Base-by-base conservation (phyloP, 2,329 filamentous ascomycete species). In the Phialemonium atrogriseum region DNA sequence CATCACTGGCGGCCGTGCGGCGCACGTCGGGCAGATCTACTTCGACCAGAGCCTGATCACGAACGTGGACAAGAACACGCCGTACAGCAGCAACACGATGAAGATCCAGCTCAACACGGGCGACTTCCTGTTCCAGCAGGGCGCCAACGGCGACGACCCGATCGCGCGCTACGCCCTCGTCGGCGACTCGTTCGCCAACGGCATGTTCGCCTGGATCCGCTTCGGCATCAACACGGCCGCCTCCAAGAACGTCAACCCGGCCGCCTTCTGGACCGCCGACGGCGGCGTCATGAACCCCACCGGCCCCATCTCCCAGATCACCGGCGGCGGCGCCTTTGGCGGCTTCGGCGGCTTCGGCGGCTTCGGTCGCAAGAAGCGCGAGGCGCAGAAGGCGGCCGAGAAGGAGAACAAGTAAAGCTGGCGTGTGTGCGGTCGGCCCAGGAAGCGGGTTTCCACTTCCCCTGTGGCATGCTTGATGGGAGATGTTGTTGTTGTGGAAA, bases 201-300 rank as follows among this genome's bases (percentile, higher is more conserved):
- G 48, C 21, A 27, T 52, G 20, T 48, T 51, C 17, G 47, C 46
- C 8, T 51, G 49, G 48, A 46, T 52, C 34, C 40, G 45, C n/a
- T 47, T 51, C 28, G 49, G 49, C 28, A 40, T 52, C 37, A 43
- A 52, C 42, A 42, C 43, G 28, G 27, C 38, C n/a, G 37, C 38
- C 29, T 40, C 35, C 35, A 34, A 38, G 18, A 23, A 35, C 4
- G 37, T 52, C 27, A 49, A 39, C 30, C 47, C 48, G 7, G 45
- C 49, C 12, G 48, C 47, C 0, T 50, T 34, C 15, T 47, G 40
- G 46, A 46, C 39, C 6, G 31, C 32, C 12, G 39, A 39, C 5
- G 46, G 46, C 18, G 45, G 46, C 14, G 45, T 47, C 14, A 49
- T 49, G 46, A 49, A 49, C 35, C 45, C 45, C 19, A 44, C 32